These are phyloP conservation scores for Davidsoniella australis DNA, from an alignment of 2,329 filamentous ascomycete genomes.

Conservation along the genomic window DNA sequence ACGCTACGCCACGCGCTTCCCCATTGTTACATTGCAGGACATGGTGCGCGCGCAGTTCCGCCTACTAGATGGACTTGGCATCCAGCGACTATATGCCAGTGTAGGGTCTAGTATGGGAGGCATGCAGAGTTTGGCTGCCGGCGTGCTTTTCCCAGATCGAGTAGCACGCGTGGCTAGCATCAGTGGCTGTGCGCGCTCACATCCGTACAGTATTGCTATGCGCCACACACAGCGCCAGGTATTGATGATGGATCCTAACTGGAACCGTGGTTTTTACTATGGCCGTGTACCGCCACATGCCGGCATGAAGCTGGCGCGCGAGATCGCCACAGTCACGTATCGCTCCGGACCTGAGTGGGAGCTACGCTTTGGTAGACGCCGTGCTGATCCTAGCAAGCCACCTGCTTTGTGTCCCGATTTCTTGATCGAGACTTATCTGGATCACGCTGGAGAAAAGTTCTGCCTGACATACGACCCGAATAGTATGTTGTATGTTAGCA, in stretches of 20 bases:
- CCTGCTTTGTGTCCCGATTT: constrained; percentile 96
- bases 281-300: constrained; percentile 74
- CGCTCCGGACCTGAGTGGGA: constrained; percentile 96
- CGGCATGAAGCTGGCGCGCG: constrained; percentile 92
- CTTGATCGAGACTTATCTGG: constrained; percentile 92
- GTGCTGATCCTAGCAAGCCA: constrained; percentile 71
- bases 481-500: constrained; percentile 87
- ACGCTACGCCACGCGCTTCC: constrained; percentile 84
- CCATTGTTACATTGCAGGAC: constrained; percentile 87
- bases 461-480: constrained; percentile 94
- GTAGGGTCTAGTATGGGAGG: constrained; percentile 96
- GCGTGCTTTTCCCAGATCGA: constrained; percentile 64
- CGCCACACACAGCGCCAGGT: constrained; percentile 94
- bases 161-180: constrained; percentile 75
- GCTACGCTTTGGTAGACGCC: constrained; percentile 71
- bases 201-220: constrained; percentile 98
- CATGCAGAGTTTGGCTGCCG: constrained; percentile 88
- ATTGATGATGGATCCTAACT: constrained; percentile 97
- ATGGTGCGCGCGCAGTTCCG: constrained; percentile 96
- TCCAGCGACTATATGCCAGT: constrained; percentile 69
- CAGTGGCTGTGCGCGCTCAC: constrained; percentile 81
- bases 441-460: constrained; percentile 97
- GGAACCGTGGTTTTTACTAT: constrained; percentile 92
- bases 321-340: constrained; percentile 97
- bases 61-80: constrained; percentile 61